Conservation (phyloP, 2,329 filamentous ascomycete genomes). For the Colletotrichum sp. region DNA sequence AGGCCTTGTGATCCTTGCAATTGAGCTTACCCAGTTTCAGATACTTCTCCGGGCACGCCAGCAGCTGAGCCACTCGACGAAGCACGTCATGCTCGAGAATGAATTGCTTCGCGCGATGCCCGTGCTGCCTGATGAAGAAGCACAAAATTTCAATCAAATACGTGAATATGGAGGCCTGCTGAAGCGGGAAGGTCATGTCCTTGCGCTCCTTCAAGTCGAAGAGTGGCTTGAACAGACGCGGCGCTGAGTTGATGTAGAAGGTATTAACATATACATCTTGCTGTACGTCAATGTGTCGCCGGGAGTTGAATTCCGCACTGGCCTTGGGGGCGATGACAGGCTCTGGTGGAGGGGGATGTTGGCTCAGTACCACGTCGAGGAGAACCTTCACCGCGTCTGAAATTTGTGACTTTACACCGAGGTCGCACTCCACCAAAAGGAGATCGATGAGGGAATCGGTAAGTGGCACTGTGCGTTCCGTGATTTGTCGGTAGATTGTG, state of each 20-base stretch:
- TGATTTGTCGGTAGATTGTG: slow-evolving; percentile 90
- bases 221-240: slow-evolving; percentile 85
- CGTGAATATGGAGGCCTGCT: slow-evolving; percentile 88
- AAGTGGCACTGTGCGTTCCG: slow-evolving; percentile 82
- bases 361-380: slow-evolving; percentile 66
- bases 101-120: slow-evolving; percentile 86
- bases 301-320: not conserved
- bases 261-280: slow-evolving; percentile 85
- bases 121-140: slow-evolving; percentile 91
- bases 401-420: slow-evolving; percentile 94
- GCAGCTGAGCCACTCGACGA: slow-evolving; percentile 79
- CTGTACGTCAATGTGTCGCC: slow-evolving; percentile 60
- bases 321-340: not conserved
- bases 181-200: slow-evolving; percentile 75
- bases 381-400: slow-evolving; percentile 95
- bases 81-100: slow-evolving; percentile 81
- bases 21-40: slow-evolving; percentile 77
- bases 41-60: slow-evolving; percentile 87
- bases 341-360: not conserved
- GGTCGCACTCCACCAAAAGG: slow-evolving; percentile 86
- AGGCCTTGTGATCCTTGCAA: not conserved
- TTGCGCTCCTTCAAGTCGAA: slow-evolving; percentile 76
- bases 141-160: slow-evolving; percentile 93
- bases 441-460: slow-evolving; percentile 94
- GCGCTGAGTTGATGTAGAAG: slow-evolving; percentile 89